phyloP scores from a whole-genome alignment of 2,329 filamentous ascomycete species.

The Penicillium sp. region DNA sequence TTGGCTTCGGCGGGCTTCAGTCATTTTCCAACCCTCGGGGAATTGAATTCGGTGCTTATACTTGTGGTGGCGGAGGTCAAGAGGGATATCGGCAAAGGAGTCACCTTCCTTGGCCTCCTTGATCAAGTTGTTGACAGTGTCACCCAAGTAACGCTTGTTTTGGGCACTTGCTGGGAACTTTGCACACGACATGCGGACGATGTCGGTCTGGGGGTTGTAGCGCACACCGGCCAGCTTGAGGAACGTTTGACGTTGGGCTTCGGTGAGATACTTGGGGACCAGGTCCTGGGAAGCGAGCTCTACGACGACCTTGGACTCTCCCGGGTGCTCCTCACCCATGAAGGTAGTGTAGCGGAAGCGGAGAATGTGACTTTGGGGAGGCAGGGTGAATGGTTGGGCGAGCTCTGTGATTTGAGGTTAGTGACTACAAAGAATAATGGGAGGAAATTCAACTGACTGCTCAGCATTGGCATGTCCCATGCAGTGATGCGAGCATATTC shows the following conservation, averaged over 20 bases:
- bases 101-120: constrained; percentile 78
- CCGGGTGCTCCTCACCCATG: constrained; percentile 90
- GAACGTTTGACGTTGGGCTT: constrained; percentile 73
- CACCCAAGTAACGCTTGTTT: constrained; percentile 93
- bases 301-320: constrained; percentile 89
- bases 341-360: constrained; percentile 97
- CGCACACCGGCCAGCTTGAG: constrained; percentile 83
- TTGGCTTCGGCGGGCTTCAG: constrained; percentile 65
- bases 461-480: constrained; percentile 93
- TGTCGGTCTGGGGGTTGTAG: constrained; percentile 81
- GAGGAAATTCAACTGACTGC: constrained; percentile 61
- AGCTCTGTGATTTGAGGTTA: constrained; percentile 60
- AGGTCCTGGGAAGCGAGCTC: constrained; percentile 81
- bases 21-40: constrained; percentile 81
- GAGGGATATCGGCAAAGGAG: constrained; percentile 82
- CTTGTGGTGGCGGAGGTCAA: constrained; percentile 84
- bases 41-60: constrained; percentile 69
- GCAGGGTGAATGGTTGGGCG: constrained; percentile 79
- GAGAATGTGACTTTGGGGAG: constrained; percentile 65
- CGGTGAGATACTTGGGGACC: constrained; percentile 58
- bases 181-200: constrained; percentile 89
- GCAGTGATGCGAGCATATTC: constrained; percentile 84
- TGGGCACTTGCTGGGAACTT: constrained; percentile 85
- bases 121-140: constrained; percentile 73
- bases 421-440: not conserved